Base-by-base conservation (phyloP, 768 basidiomycete species). In the Favolaschia claudopus region DNA sequence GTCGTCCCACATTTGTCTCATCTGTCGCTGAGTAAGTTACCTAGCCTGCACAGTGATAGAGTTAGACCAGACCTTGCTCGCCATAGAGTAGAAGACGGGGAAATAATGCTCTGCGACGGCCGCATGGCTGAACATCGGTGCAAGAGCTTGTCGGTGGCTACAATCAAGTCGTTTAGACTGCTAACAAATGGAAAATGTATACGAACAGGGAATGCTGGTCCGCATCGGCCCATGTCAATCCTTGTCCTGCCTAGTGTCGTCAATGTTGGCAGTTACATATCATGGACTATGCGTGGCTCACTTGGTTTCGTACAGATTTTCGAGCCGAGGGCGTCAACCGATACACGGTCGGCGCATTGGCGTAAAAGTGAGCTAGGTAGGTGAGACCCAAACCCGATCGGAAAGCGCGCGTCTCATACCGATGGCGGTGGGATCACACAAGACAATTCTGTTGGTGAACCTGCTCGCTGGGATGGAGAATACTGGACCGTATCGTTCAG, bases 311-410 rank as follows among this genome's bases (percentile, higher is more conserved):
- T n/a, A n/a, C n/a, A n/a, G n/a, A n/a, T n/a, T n/a, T n/a, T n/a
- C n/a, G n/a, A n/a, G n/a, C n/a, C n/a, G n/a, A n/a, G 17, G 53
- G 32, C 7, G 53, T 34, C 27, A 32, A 5, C 17, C 43, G 58
- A 37, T 64, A 64, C 19, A 59, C 40, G 2, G 17, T 9, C 7
- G 62, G 62, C 12, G 62, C 48, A 37, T 60, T 55, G 2, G 53
- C 57, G 39, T 64, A 64, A 34, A 64, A 64, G 38, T 64, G 62
- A 3, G 54, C 62, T 63, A 31, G 4, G 19, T 4, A 55, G 17
- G 36, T 20, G 4, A 13, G 1, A 37, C 24, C 13, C 28, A n/a
- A 1, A 20, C 19, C 29, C 8, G 12, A 12, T 20, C 7, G n/a
- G 25, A 28, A 7, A 2, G 17, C 27, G 7, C 2, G 19, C 27